Evolutionary conservation across 2,329 filamentous ascomycete species (phyloP).

Genomic region (Xylaria sp.): DNA sequence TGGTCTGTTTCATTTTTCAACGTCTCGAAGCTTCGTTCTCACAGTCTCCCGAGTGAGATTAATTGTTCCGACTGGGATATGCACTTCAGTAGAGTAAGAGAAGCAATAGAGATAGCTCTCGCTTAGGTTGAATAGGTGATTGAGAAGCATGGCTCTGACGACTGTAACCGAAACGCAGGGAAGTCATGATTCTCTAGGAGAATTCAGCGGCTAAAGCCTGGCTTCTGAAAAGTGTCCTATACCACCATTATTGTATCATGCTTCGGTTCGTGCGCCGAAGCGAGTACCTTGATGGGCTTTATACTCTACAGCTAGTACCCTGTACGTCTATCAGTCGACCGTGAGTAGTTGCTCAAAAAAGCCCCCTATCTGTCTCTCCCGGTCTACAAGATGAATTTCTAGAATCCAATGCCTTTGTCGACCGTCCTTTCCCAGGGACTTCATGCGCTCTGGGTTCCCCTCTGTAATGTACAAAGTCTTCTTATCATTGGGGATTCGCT

Average conservation of each 20-base stretch:
- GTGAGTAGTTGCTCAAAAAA: conserved; percentile 58
- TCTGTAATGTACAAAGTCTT: conserved; percentile 57
- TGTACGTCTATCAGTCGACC: conserved; percentile 23
- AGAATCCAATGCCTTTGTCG: conserved; percentile 61
- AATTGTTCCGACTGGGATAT: background rate
- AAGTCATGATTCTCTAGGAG: background rate
- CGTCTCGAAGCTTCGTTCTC: too few relatives aligned
- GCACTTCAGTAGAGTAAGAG: background rate
- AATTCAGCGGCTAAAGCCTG: background rate
- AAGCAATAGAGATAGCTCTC: too few relatives aligned
- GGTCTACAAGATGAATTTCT: conserved; percentile 60
- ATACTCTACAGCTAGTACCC: background rate
- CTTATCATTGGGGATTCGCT: conserved; percentile 61
- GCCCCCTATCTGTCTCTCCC: conserved; percentile 52
- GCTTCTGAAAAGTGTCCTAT: background rate
- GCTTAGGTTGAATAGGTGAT: too few relatives aligned
- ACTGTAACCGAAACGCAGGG: too few relatives aligned
- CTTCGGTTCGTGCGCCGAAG: background rate
- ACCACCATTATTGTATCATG: background rate
- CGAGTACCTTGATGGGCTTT: background rate
- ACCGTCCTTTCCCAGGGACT: conserved; percentile 53
- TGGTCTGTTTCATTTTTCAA: background rate
- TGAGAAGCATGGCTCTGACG: too few relatives aligned
- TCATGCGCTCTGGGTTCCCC: conserved; percentile 58
- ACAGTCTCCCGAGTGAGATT: too few relatives aligned